Evolutionary conservation across 2,329 filamentous ascomycete species (phyloP).

Genomic region (Elsinoe fawcettii): DNA sequence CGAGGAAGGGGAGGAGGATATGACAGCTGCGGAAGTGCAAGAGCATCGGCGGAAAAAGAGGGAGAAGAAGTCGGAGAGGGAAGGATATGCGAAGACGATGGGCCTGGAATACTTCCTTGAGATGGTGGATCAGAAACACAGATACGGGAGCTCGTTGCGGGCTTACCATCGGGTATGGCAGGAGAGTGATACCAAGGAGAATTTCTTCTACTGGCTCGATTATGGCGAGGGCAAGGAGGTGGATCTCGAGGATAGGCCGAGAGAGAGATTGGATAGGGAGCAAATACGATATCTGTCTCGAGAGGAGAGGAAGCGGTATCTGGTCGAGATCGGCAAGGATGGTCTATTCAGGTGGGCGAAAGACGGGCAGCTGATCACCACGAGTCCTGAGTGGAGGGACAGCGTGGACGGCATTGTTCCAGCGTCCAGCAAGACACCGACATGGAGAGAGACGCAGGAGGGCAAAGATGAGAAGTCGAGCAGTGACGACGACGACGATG

Average conservation of each 20-base stretch:
- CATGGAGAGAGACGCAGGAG: constrained; percentile 30
- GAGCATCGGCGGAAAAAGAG: constrained; percentile 33
- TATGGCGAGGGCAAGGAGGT: constrained; percentile 65
- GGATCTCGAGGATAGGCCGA: constrained; percentile 63
- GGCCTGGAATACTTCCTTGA: constrained; percentile 77
- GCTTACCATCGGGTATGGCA: constrained; percentile 83
- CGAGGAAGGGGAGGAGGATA: constrained; percentile 33
- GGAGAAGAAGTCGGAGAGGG: constrained; percentile 49
- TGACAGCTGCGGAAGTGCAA: constrained; percentile 29
- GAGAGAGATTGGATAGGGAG: constrained; percentile 67
- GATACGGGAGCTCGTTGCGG: constrained; percentile 75
- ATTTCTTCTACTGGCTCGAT: constrained; percentile 93
- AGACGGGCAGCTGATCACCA: constrained; percentile 70
- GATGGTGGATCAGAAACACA: constrained; percentile 64
- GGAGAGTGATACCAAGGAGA: constrained; percentile 65
- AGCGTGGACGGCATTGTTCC: constrained; percentile 58
- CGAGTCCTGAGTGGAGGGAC: constrained; percentile 66
- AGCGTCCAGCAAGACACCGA: constrained; percentile 36
- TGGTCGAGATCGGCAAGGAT: constrained; percentile 65
- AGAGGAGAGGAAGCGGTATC: constrained; percentile 73
- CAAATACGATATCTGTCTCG: constrained; percentile 75
- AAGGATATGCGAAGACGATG: constrained; percentile 68
- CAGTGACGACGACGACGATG: constrained; percentile 26
- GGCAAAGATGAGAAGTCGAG: constrained; percentile 18
- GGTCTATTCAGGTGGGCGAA: constrained; percentile 83